Base-by-base conservation (phyloP, 768 basidiomycete genomes). In the Collybia sordida region DNA sequence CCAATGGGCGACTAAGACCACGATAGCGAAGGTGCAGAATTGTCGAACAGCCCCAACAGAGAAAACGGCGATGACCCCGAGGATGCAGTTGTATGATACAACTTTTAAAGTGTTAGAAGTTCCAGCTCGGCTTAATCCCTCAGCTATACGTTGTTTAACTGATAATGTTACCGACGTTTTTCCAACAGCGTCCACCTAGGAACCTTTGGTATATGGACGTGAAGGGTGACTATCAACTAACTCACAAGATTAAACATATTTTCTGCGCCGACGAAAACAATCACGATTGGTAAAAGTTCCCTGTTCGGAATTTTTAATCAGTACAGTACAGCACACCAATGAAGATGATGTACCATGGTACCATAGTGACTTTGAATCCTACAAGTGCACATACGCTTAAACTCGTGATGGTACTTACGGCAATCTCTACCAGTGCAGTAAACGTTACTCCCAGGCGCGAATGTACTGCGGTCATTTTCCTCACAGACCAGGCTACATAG, bases 1-100 rank as follows among this genome's bases (percentile, higher is more conserved):
- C 93, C 93, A 98, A 65, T 98, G 95, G 14, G 93, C 94, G 24
- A 98, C 88, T 18, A 98, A 78, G 9, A 98, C 93, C 19, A 98
- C 93, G 38, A 93, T 86, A 0, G 93, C 93, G 64, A 98, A 98
- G 3, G 85, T 78, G 66, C 94, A 96, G 62, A 98, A 96, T 59
- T 98, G 93, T 34, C 90, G 82, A 28, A 95, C 90, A 1, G 91
- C 88, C 36, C 91, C 88, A 14, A 77, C 79, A 38, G 88, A 80
- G 59, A 90, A 82, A 39, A 85, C 71, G 14, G 88, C 87, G 42
- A 93, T 84, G 53, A 86, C 65, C 3, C 88, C 86, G 4, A 96
- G 80, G 45, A 95, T 83, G 24, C 74, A 62, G 61, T 95, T 90
- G 65, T 96, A 98, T 8, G 88, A 80, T 12, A 93, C 80, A 14